Conservation (phyloP, 306 rosid genomes). For the Aeschynomene evenia region DNA sequence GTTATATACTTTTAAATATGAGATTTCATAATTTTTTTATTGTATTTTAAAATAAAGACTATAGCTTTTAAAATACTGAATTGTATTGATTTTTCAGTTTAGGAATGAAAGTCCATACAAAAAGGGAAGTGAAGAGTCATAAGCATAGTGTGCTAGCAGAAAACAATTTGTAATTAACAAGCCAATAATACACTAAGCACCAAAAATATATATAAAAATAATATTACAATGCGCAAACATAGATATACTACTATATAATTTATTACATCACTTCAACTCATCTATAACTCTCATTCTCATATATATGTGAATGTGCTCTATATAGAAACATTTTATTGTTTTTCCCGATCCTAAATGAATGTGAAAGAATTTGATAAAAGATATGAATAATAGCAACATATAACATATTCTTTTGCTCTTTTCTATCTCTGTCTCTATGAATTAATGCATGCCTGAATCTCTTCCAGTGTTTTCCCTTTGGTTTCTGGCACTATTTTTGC, state of each 20-base stretch:
- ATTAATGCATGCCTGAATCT: constrained; percentile 68
- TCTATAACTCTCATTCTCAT: neutral
- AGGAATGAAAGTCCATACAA: too few species aligned
- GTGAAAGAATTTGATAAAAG: constrained; percentile 14
- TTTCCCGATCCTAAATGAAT: neutral
- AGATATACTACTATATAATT: too few species aligned
- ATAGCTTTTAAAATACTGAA: too few species aligned
- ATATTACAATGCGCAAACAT: neutral
- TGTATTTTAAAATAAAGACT: too few species aligned
- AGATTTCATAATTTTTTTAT: too few species aligned
- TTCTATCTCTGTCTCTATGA: constrained; percentile 37
- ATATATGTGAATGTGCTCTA: neutral
- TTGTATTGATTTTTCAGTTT: too few species aligned
- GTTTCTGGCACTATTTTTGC: constrained; percentile 83
- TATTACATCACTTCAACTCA: neutral
- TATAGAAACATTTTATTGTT: neutral
- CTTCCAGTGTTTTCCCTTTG: constrained; percentile 91
- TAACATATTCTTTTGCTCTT: neutral
- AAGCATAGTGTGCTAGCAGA: neutral
- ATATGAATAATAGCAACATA: too few species aligned
- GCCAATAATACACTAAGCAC: neutral
- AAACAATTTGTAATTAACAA: neutral
- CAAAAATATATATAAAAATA: neutral
- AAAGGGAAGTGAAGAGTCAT: neutral
- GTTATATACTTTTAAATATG: too few species aligned